A percentile compares a stretch with the other conserved stretches of the same genome.
Evolutionary conservation across 2,329 filamentous ascomycete species (phyloP).

Genomic region (Exophiala calicioides): DNA sequence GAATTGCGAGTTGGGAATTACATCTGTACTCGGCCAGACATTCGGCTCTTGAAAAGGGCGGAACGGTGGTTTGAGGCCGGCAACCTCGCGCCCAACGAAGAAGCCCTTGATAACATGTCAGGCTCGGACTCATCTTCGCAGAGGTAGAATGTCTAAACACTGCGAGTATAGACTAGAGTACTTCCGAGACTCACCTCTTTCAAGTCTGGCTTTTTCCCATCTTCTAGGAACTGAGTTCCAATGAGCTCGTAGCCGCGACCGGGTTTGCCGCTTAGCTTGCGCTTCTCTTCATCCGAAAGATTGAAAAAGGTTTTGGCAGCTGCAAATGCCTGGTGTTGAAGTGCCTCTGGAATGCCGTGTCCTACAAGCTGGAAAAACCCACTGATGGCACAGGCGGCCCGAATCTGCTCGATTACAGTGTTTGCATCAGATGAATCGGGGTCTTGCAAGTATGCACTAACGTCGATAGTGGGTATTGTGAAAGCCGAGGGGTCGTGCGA

Average conservation of each 20-base stretch:
- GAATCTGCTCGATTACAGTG: constrained; percentile 38
- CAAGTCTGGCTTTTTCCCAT: constrained; percentile 31
- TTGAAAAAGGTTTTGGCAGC: constrained; percentile 51
- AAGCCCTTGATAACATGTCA: constrained; percentile 24
- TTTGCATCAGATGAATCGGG: constrained; percentile 25
- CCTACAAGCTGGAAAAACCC: constrained; percentile 58
- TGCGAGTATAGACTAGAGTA: not conserved
- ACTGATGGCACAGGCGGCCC: constrained; percentile 47
- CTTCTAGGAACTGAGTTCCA: constrained; percentile 33
- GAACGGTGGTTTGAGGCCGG: constrained; percentile 24
- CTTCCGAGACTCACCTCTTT: constrained; percentile 36
- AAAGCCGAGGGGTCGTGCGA: not conserved
- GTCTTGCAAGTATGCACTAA: constrained; percentile 25
- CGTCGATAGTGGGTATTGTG: constrained; percentile 29
- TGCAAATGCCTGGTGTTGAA: constrained; percentile 46
- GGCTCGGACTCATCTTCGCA: constrained; percentile 6
- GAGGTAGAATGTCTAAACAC: constrained; percentile 24
- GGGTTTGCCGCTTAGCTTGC: constrained; percentile 14
- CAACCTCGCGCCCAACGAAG: constrained; percentile 31
- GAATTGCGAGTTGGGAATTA: constrained; percentile 13
- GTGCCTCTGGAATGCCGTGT: constrained; percentile 46
- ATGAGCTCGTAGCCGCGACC: constrained; percentile 35
- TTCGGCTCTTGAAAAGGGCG: constrained; percentile 25
- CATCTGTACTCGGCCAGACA: constrained; percentile 16
- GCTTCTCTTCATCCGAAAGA: constrained; percentile 37